phyloP scores from a whole-genome alignment of 1,284 basidiomycete genomes.

The Taiwanofungus camphoratus region DNA sequence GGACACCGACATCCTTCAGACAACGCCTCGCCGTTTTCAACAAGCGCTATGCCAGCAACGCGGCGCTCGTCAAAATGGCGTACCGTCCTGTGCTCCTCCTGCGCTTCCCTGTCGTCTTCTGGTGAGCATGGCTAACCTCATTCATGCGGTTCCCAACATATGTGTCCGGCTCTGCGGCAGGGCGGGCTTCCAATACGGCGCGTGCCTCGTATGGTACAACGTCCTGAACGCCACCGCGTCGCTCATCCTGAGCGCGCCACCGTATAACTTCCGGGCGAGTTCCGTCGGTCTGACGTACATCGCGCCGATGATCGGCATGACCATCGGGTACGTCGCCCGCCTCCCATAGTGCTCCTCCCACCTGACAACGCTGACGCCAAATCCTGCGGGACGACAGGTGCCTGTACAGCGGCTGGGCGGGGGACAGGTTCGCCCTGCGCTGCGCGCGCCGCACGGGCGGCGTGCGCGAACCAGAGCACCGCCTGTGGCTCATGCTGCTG shows the following conservation, averaged over 20 bases:
- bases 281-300: neutral
- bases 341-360: neutral
- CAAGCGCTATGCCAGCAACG: neutral
- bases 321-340: neutral
- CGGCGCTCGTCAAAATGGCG: neutral
- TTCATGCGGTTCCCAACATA: neutral
- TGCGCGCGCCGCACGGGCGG: neutral
- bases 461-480: conserved; percentile 2
- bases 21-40: neutral
- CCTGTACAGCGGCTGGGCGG: neutral
- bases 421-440: neutral
- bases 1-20: neutral
- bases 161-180: neutral
- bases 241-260: conserved; percentile 1
- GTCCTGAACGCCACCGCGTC: conserved; percentile 1
- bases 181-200: neutral
- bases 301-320: conserved; percentile 1
- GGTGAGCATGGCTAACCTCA: neutral
- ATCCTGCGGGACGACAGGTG: neutral
- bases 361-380: neutral
- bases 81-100: neutral
- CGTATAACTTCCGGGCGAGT: conserved; percentile 1
- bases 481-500: conserved; percentile 1
- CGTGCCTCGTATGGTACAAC: conserved; percentile 2
- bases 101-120: conserved; percentile 1